Conservation (phyloP, 805 yeast genomes). For the Jamesozyma spencerorum region DNA sequence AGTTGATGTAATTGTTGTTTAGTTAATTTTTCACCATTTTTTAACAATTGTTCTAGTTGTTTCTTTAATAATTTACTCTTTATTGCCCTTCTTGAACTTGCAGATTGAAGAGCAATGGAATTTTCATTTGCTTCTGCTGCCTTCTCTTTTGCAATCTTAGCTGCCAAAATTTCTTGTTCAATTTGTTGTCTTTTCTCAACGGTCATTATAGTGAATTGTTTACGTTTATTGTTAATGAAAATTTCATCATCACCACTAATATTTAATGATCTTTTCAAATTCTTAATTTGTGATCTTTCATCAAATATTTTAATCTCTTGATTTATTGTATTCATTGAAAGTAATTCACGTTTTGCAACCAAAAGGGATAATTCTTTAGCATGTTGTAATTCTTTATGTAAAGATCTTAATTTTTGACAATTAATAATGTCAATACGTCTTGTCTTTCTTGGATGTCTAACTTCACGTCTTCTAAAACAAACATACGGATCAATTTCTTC, state of each 20-base stretch:
- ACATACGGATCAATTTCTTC: conserved; percentile 93
- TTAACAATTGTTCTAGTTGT: conserved; percentile 14
- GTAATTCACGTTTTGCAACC: conserved; percentile 56
- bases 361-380: conserved; percentile 61
- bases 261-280: conserved; percentile 63
- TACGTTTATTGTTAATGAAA: conserved; percentile 67
- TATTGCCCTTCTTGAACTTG: conserved; percentile 6
- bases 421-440: conserved; percentile 89
- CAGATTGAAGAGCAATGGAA: conserved; percentile 8
- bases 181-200: conserved; percentile 13
- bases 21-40: conserved; percentile 17
- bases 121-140: conserved; percentile 17
- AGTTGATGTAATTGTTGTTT: conserved; percentile 19
- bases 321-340: conserved; percentile 42
- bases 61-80: conserved; percentile 16
- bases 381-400: conserved; percentile 67
- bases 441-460: conserved; percentile 91
- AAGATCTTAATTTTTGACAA: conserved; percentile 66
- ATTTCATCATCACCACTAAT: conserved; percentile 81
- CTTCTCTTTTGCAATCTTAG: conserved; percentile 9
- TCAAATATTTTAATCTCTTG: conserved; percentile 62
- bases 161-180: conserved; percentile 13
- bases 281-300: conserved; percentile 61
- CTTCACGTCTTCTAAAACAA: conserved; percentile 90
- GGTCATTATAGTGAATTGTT: conserved; percentile 27